Evolutionary conservation across 345 rosid species (phyloP).

Genomic region (Gossypium thurberi): DNA sequence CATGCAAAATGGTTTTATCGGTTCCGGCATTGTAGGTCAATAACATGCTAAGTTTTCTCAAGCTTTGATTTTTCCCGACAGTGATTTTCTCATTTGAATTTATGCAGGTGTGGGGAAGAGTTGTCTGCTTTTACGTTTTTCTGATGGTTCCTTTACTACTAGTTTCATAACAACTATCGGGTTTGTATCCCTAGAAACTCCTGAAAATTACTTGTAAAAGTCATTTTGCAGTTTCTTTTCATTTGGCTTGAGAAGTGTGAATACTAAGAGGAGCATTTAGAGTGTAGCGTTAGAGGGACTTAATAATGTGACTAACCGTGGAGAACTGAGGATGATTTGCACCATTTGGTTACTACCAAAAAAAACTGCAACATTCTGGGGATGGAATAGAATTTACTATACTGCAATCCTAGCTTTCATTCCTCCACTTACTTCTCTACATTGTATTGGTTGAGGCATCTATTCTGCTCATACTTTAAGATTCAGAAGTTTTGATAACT

Average conservation of each 20-base stretch:
- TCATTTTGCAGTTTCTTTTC: background rate
- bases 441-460: background rate
- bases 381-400: background rate
- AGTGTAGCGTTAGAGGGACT: background rate
- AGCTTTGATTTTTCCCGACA: background rate
- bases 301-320: background rate
- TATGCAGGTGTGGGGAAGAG: slow-evolving; percentile 85
- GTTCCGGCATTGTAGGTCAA: background rate
- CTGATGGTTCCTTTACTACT: slow-evolving; percentile 93
- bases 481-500: background rate
- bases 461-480: background rate
- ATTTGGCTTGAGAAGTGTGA: background rate
- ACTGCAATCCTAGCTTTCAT: background rate
- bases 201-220: background rate
- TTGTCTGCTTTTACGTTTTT: slow-evolving; percentile 87
- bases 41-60: slow-evolving; percentile 4
- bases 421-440: too few relatives aligned
- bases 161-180: slow-evolving; percentile 94
- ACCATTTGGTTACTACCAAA: background rate
- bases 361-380: background rate
- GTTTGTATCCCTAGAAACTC: slow-evolving; percentile 29
- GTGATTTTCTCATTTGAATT: background rate
- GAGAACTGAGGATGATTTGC: slow-evolving; percentile 3
- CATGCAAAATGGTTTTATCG: background rate
- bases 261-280: slow-evolving; percentile 1